Evolutionary conservation across 306 rosid species (phyloP).

Genomic region (Citrullus mucosospermus): DNA sequence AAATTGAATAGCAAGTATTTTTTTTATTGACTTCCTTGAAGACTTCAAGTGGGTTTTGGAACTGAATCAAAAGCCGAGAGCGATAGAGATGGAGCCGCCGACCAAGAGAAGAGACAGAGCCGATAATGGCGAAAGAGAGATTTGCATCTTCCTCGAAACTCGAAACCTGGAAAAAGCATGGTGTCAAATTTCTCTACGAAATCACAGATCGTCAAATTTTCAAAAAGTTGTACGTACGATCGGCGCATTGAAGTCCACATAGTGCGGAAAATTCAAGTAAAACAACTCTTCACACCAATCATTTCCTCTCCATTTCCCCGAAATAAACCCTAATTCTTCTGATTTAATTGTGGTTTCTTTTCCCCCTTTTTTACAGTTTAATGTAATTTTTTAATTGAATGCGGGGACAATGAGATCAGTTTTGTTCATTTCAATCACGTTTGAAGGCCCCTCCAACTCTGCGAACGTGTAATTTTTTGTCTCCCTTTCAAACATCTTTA

Average conservation of each 20-base stretch:
- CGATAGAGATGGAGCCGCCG: background rate
- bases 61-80: background rate
- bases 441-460: background rate
- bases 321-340: background rate
- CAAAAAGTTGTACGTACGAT: background rate
- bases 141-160: constrained; percentile 7
- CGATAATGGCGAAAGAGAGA: background rate
- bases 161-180: background rate
- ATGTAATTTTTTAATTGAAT: background rate
- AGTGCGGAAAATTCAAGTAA: background rate
- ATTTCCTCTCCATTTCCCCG: background rate
- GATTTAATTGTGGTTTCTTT: background rate
- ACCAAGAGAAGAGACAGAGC: background rate
- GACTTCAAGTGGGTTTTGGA: background rate
- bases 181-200: background rate
- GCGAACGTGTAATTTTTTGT: background rate
- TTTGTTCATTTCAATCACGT: background rate
- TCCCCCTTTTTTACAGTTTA: background rate
- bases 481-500: background rate
- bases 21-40: background rate
- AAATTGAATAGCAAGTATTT: too few species aligned
- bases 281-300: background rate
- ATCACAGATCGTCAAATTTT: background rate
- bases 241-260: background rate
- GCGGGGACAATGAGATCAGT: background rate